These are phyloP conservation scores for Martensiomyces pterosporus DNA, from an alignment of 192 early-diverging fungal genomes.

Conservation along the genomic window DNA sequence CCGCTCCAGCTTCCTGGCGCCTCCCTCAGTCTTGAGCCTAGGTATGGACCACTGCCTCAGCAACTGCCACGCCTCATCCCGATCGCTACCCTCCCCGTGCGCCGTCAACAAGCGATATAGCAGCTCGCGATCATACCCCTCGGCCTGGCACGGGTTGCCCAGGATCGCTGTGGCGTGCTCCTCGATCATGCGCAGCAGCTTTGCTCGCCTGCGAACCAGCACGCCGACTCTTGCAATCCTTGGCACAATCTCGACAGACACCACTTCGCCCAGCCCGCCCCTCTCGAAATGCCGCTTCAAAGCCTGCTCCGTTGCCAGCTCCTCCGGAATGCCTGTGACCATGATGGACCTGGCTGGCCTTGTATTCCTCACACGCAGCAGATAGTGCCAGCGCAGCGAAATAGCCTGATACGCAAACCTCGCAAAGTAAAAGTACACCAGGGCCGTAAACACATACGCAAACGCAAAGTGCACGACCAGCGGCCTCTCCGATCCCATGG, in stretches of 20 bases:
- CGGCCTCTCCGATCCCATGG: conserved; percentile 30
- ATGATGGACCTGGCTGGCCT: conserved; percentile 60
- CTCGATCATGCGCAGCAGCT: conserved; percentile 55
- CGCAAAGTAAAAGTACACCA: conserved; percentile 48
- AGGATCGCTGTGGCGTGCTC: conserved; percentile 51
- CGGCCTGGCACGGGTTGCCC: conserved; percentile 65
- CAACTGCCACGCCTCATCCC: conserved; percentile 9
- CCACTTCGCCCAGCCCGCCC: conserved; percentile 56
- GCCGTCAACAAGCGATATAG: conserved; percentile 16
- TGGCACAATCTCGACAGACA: conserved; percentile 58
- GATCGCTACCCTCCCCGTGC: background rate
- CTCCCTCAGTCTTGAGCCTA: conserved; percentile 4
- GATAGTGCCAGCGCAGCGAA: conserved; percentile 51
- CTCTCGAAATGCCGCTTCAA: conserved; percentile 63
- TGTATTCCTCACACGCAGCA: conserved; percentile 43
- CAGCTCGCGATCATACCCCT: conserved; percentile 59
- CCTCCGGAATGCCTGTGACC: conserved; percentile 60
- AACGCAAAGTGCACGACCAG: conserved; percentile 48
- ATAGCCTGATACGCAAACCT: conserved; percentile 48
- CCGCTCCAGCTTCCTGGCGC: conserved; percentile 12
- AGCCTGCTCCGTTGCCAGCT: conserved; percentile 48
- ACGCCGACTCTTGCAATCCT: conserved; percentile 53
- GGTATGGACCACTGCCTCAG: conserved; percentile 34
- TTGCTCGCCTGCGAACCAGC: conserved; percentile 55
- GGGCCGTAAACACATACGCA: conserved; percentile 49